Evolutionary conservation across 2,329 filamentous ascomycete species (phyloP).

Genomic region (Allantophomopsis cytisporea): DNA sequence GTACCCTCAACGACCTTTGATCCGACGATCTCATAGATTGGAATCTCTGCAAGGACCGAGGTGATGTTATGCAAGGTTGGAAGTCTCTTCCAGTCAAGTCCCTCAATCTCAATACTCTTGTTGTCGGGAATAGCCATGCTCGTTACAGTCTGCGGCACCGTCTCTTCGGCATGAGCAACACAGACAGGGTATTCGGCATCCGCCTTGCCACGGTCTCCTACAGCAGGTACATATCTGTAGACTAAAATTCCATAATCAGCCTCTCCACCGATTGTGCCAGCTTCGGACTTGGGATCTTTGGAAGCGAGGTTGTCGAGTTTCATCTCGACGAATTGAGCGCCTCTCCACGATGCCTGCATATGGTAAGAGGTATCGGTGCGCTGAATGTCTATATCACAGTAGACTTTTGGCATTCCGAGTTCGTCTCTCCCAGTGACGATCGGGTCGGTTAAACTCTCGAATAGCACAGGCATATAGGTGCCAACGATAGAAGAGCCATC

Average conservation of each 20-base stretch:
- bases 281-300: slow-evolving; percentile 5
- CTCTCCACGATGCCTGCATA: slow-evolving; percentile 24
- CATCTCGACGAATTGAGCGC: slow-evolving; percentile 25
- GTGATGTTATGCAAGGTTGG: slow-evolving; percentile 49
- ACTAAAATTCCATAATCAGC: slow-evolving; percentile 30
- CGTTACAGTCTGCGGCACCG: not conserved
- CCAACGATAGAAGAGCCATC: slow-evolving; percentile 31
- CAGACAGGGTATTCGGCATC: slow-evolving; percentile 35
- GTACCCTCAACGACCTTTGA: slow-evolving; percentile 40
- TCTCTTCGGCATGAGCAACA: slow-evolving; percentile 5
- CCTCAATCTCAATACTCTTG: slow-evolving; percentile 30
- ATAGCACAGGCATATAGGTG: slow-evolving; percentile 37
- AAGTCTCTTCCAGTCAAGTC: slow-evolving; percentile 35
- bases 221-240: slow-evolving; percentile 42
- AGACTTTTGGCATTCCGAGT: slow-evolving; percentile 41
- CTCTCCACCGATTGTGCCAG: slow-evolving; percentile 18
- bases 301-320: slow-evolving; percentile 19
- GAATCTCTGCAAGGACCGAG: slow-evolving; percentile 35
- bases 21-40: slow-evolving; percentile 38
- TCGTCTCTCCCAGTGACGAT: slow-evolving; percentile 42
- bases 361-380: slow-evolving; percentile 39
- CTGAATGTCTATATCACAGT: slow-evolving; percentile 28
- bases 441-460: slow-evolving; percentile 46
- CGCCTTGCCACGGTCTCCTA: slow-evolving; percentile 28
- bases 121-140: slow-evolving; percentile 20